Evolutionary conservation across 2,329 filamentous ascomycete species (phyloP).

Genomic region (Fusarium avenaceum): DNA sequence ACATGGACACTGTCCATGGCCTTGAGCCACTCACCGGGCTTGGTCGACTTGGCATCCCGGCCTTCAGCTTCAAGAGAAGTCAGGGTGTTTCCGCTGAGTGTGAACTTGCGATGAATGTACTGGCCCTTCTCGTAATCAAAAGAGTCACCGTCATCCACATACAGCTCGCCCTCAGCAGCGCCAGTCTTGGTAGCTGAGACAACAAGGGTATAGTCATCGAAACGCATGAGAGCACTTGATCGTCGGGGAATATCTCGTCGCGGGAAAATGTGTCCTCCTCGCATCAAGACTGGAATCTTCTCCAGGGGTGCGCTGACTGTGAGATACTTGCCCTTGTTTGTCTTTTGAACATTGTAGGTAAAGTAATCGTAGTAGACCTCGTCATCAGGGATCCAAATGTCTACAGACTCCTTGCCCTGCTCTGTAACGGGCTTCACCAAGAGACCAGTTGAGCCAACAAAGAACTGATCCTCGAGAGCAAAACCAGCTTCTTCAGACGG

Average conservation of each 20-base stretch:
- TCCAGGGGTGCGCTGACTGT: conserved; percentile 84
- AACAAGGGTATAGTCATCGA: conserved; percentile 94
- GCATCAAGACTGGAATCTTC: conserved; percentile 90
- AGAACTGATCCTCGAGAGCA: conserved; percentile 91
- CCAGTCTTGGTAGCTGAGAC: conserved; percentile 73
- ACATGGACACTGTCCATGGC: conserved; percentile 82
- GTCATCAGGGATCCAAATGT: conserved; percentile 89
- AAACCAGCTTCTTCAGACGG: conserved; percentile 90
- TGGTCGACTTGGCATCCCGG: conserved; percentile 65
- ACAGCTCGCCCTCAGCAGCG: conserved; percentile 81
- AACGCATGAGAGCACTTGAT: conserved; percentile 89
- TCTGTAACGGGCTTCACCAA: conserved; percentile 92
- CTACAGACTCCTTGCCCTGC: conserved; percentile 77
- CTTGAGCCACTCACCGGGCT: conserved; percentile 80
- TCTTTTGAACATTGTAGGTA: conserved; percentile 80
- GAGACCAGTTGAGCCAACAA: conserved; percentile 87
- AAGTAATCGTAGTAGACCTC: conserved; percentile 97
- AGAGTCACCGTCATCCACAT: conserved; percentile 93
- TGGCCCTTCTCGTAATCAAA: conserved; percentile 89
- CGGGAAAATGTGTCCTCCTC: conserved; percentile 90
- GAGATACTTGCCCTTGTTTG: conserved; percentile 76
- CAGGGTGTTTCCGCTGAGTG: conserved; percentile 72
- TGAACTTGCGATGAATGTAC: conserved; percentile 88
- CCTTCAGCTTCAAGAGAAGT: conserved; percentile 76
- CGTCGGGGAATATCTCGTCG: conserved; percentile 89